A percentile compares a stretch with the other conserved stretches of the same genome.
Evolutionary conservation across 805 yeast species (phyloP).

Genomic region (Cyberlindnera samutprakarnensis): DNA sequence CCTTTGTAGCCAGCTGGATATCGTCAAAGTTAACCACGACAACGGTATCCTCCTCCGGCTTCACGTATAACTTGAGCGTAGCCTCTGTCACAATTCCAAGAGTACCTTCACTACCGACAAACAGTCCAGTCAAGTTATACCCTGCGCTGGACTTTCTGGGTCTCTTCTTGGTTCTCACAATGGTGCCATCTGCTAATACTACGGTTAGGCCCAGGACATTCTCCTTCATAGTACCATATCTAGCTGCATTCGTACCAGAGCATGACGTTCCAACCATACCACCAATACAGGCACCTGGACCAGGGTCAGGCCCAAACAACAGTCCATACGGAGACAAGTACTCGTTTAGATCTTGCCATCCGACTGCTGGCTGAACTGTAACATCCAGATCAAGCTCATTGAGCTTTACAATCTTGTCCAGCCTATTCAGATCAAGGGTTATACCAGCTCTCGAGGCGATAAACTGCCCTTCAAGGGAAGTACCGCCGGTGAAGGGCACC

Average conservation of each 20-base stretch:
- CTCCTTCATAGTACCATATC: slow-evolving; percentile 78
- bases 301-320: slow-evolving; percentile 71
- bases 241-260: slow-evolving; percentile 72
- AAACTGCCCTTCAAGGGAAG: slow-evolving; percentile 79
- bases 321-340: slow-evolving; percentile 40
- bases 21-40: slow-evolving; percentile 62
- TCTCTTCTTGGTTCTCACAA: slow-evolving; percentile 64
- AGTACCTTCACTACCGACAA: slow-evolving; percentile 76
- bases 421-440: slow-evolving; percentile 52
- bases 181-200: slow-evolving; percentile 74
- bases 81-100: slow-evolving; percentile 74
- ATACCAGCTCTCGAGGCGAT: slow-evolving; percentile 63
- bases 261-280: slow-evolving; percentile 76
- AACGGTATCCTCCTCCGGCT: slow-evolving; percentile 58
- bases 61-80: slow-evolving; percentile 59
- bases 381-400: slow-evolving; percentile 64
- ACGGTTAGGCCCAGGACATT: slow-evolving; percentile 62
- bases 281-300: slow-evolving; percentile 75
- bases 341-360: slow-evolving; percentile 66
- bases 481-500: slow-evolving; percentile 74
- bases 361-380: slow-evolving; percentile 70
- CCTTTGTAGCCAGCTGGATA: slow-evolving; percentile 61
- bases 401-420: slow-evolving; percentile 50
- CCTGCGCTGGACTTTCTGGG: slow-evolving; percentile 79
- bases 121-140: slow-evolving; percentile 67